phyloP scores from a whole-genome alignment of 2,329 filamentous ascomycete species.

The Periglandula ipomoeae region DNA sequence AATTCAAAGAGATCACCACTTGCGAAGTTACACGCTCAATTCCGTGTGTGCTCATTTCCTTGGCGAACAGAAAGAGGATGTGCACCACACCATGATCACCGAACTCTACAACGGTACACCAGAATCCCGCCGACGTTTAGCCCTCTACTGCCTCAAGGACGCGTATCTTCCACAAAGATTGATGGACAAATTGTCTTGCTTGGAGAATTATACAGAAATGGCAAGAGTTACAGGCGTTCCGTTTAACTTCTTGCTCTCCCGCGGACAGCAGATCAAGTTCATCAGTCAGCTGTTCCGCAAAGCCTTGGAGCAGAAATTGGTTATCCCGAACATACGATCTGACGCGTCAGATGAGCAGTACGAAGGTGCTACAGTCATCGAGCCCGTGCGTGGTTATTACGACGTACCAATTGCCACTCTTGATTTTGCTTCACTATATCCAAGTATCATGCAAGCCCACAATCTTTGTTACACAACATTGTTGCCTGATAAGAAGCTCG shows the following conservation, averaged over 20 bases:
- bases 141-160: conserved; percentile 95
- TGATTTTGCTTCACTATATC: conserved; percentile 97
- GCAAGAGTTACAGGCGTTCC: conserved; percentile 97
- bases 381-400: conserved; percentile 88
- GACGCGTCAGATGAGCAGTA: conserved; percentile 79
- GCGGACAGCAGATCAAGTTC: conserved; percentile 96
- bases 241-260: conserved; percentile 85
- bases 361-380: conserved; percentile 95
- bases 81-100: conserved; percentile 98
- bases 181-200: conserved; percentile 94
- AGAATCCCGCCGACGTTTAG: conserved; percentile 81
- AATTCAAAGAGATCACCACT: conserved; percentile 86
- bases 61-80: conserved; percentile 96
- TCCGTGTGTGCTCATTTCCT: conserved; percentile 92
- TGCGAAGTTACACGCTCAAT: conserved; percentile 95
- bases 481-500: conserved; percentile 52
- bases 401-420: conserved; percentile 91
- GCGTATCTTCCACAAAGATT: conserved; percentile 88
- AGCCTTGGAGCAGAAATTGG: conserved; percentile 82
- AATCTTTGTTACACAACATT: conserved; percentile 97
- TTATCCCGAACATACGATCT: conserved; percentile 77
- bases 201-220: conserved; percentile 99
- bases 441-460: conserved; percentile 97
- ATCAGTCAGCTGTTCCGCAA: conserved; percentile 96
- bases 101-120: conserved; percentile 94